Evolutionary conservation across 257 asterid species (phyloP), one percentile per base, ranked within the genome.

Genomic region (Anisodus tanguticus): DNA sequence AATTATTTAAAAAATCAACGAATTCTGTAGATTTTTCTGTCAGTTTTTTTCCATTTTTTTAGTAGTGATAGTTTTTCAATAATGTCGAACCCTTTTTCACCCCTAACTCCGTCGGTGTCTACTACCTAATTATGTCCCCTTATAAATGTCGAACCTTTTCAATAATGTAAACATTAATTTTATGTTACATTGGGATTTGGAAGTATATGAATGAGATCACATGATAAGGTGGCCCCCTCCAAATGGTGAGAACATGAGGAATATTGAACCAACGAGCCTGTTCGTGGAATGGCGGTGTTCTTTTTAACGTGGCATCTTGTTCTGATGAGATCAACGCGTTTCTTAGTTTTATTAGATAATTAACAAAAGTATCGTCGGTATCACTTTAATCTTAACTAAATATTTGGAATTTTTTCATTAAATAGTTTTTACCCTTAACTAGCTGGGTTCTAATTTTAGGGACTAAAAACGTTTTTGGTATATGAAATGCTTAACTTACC

Each of bases 221-320:
- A 76, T 51, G 62, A 76, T 76, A 22, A 76, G 62, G 81, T 76
- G 81, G 81, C 11, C 81, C 81, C 63, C 12, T 41, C 63, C 63
- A 49, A 22, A 22, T 76, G 62, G 62, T 74, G 62, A 22, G 81
- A 74, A 74, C 81, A 22, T 26, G 81, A 57, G 19, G 22, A 57
- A 57, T 57, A 58, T 58, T 58, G 63, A 58, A 53, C 58, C 58
- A 8, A 53, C 10, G 16, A n/a, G 9, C 19, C 8, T 19, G n/a
- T 74, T 10, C 80, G 47, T 47, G 43, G 31, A 62, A 19, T 62
- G 41, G 59, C 59, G 80, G 80, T 72, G 59, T 39, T 3, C 19
- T 43, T n/a, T 43, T 53, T 11, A 71, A 45, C n/a, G 57, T 17
- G 11, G 67, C 11, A 1, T 26, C 12, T 10, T 64, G 1, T 10